Base-by-base conservation (phyloP, 2,329 filamentous ascomycete genomes). In the Cercospora sp. region DNA sequence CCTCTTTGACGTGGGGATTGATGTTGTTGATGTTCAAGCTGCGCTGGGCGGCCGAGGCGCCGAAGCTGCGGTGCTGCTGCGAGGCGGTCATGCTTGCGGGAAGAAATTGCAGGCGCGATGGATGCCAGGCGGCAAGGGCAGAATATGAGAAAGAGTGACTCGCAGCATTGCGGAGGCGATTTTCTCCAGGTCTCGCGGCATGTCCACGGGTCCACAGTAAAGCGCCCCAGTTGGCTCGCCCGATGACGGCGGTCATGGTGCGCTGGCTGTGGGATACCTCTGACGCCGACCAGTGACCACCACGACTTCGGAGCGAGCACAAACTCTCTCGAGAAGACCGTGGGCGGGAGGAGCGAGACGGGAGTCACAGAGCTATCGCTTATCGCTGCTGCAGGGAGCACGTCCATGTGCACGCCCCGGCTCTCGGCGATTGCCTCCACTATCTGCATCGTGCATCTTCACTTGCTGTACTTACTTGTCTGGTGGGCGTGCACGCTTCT, bases 1-100 rank as follows among this genome's bases (percentile, higher is more conserved):
- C 95, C 70, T 89, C 88, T 78, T 90, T 89, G 73, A 98, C 87
- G 80, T 95, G 87, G 60, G 89, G 92, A 84, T 98, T 99, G 85
- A 99, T 96, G 84, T 95, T 97, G 81, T 92, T 86, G 76, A 91
- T 84, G 75, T 86, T 91, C 74, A 99, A 65, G 62, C 69, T 72
- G 39, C 69, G 70, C 45, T 53, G 65, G 23, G 53, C 55, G 28
- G 70, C 63, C 26, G 61, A 70, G 31, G 63, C 63, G 31, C 69
- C 69, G 68, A 74, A 75, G 42, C 69, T 51, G 42, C 71, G 70
- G 39, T 69, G 69, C 48, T 72, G 69, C 39, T 75, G 58, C 67
- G 74, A 72, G 36, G 67, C 45, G 16, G 61, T 23, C 28, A 63
- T 55, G 73, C 71, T 26, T 74, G 66, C 26, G 33, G 33, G 33